A percentile compares a stretch with the other conserved stretches of the same genome.
These are phyloP conservation scores for Phyllosticta capitalensis DNA, from an alignment of 2,329 filamentous ascomycete species.

Conservation along the genomic window DNA sequence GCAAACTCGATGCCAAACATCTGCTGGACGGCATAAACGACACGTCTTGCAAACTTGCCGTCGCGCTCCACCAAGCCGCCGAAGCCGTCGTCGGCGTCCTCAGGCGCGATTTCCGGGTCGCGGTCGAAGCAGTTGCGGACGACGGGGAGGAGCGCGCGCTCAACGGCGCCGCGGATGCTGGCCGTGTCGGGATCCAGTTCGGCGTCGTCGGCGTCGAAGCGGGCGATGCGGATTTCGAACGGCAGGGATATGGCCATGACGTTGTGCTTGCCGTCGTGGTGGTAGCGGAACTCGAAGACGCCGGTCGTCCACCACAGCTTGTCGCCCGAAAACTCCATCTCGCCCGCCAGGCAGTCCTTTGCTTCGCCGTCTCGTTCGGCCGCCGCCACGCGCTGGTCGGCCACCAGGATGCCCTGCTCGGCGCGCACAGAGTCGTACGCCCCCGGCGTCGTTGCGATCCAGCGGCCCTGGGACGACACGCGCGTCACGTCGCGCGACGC, in stretches of 20 bases:
- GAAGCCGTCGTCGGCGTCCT: slow-evolving; percentile 68
- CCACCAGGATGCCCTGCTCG: slow-evolving; percentile 65
- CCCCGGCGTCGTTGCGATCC: slow-evolving; percentile 71
- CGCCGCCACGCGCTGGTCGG: slow-evolving; percentile 50
- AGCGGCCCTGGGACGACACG: slow-evolving; percentile 77
- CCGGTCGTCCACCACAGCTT: slow-evolving; percentile 97
- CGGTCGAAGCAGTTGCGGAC: slow-evolving; percentile 89
- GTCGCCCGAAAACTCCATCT: slow-evolving; percentile 81
- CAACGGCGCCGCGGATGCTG: slow-evolving; percentile 59
- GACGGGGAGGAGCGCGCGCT: slow-evolving; percentile 68
- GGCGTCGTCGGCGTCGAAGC: slow-evolving; percentile 66
- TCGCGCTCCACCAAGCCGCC: slow-evolving; percentile 78
- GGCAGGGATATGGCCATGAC: slow-evolving; percentile 91
- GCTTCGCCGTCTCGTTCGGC: slow-evolving; percentile 39
- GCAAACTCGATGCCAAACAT: slow-evolving; percentile 98
- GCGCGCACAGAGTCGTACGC: slow-evolving; percentile 66
- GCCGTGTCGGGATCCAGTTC: slow-evolving; percentile 40
- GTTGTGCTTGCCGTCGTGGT: slow-evolving; percentile 84
- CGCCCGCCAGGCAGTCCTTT: slow-evolving; percentile 59
- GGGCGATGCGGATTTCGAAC: slow-evolving; percentile 78
- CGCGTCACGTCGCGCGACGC: slow-evolving; percentile 74
- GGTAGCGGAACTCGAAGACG: slow-evolving; percentile 93
- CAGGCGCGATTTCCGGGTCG: slow-evolving; percentile 82
- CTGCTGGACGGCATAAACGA: slow-evolving; percentile 88
- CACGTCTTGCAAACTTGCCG: slow-evolving; percentile 76